phyloP scores from a whole-genome alignment of 129 eudicot genomes.

The Helichrysum umbraculigerum region DNA sequence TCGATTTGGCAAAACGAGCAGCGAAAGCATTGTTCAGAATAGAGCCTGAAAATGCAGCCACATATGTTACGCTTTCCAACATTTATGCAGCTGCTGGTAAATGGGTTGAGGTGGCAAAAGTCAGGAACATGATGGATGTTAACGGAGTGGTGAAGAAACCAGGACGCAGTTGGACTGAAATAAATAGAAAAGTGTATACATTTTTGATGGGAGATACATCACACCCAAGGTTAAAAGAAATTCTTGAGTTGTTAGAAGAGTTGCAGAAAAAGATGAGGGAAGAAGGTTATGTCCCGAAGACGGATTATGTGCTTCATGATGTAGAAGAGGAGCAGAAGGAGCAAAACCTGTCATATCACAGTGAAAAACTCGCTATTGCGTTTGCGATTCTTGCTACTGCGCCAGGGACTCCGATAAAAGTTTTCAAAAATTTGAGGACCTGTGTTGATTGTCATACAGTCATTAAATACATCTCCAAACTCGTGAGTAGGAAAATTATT shows the following conservation, averaged over 20 bases:
- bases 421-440: constrained; percentile 68
- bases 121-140: constrained; percentile 54
- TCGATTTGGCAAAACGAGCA: constrained; percentile 56
- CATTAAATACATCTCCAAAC: constrained; percentile 56
- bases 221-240: constrained; percentile 48
- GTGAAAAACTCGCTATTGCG: constrained; percentile 76
- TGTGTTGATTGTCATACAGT: constrained; percentile 75
- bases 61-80: constrained; percentile 68
- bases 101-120: constrained; percentile 57
- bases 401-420: constrained; percentile 55
- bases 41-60: constrained; percentile 76
- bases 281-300: constrained; percentile 71
- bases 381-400: constrained; percentile 56
- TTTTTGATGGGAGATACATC: constrained; percentile 67
- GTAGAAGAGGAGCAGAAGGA: constrained; percentile 84
- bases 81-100: constrained; percentile 67
- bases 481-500: constrained; percentile 55
- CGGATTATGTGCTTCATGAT: constrained; percentile 62
- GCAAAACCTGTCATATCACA: constrained; percentile 55
- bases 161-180: constrained; percentile 68
- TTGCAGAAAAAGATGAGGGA: constrained; percentile 56
- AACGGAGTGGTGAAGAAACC: constrained; percentile 57
- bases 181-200: constrained; percentile 47
- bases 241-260: constrained; percentile 38
- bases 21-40: constrained; percentile 51